Evolutionary conservation across 495 filamentous ascomycete genomes (phyloP), one percentile per base, ranked within the genome.

Genomic region (Penicillium subrubescens): DNA sequence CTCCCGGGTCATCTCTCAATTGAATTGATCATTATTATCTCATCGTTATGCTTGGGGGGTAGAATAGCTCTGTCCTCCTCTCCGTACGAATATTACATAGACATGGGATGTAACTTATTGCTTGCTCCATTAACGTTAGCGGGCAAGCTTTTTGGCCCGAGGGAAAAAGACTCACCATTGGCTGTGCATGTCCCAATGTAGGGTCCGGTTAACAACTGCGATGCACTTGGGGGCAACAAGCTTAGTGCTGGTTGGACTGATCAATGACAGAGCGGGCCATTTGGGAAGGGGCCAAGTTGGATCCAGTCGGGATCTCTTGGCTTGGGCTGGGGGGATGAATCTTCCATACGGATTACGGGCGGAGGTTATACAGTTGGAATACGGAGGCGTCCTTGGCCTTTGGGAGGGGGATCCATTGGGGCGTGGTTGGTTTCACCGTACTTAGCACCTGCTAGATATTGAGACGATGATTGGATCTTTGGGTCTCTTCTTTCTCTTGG

Each of bases 71-170:
- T 33, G 31, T 33, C 31, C 6, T 33, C 31, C 31, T 33, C 31
- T 33, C 31, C 7, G 31, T 33, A 33, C 8, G 31, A 27, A 4
- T 27, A 27, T 27, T 27, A 27, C 25, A 27, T 27, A 27, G 25
- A 27, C 25, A 27, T 27, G 25, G n/a, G n/a, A n/a, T n/a, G 35
- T 37, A 37, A 37, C 35, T 2, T 37, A 12, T 37, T 10, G 3
- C 12, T 2, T 15, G 7, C 2, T 12, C n/a, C 15, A 11, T 35
- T 60, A 51, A 21, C 2, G n/a, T 19, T 15, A 34, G 31, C 15
- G 43, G 29, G 58, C 31, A 60, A 60, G 58, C 58, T 60, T 60
- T 60, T 39, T 12, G 31, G 31, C 58, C 58, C 41, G 57, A 50
- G 8, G 41, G 17, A 12, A 17, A 8, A 5, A 8, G 3, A 3